Evolutionary conservation across 169 alveolate species (phyloP), one percentile per base, ranked within the genome.

Genomic region (Eimeria brunetti): DNA sequence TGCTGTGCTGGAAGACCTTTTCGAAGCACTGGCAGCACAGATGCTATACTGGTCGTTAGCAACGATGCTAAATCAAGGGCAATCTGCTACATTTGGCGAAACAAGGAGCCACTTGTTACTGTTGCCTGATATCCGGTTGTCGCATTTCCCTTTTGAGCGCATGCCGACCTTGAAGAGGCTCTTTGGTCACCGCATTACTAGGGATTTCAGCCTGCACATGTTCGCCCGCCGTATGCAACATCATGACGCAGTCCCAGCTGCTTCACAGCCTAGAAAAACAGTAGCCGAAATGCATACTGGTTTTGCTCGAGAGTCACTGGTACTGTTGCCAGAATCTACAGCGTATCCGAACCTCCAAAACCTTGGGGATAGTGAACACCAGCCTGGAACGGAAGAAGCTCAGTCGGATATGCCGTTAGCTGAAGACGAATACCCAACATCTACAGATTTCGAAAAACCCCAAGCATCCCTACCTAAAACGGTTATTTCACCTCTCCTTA

Each of bases 151-250:
- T 49, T 86, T 86, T 62, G 93, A 86, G 46, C 44, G 93, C 18
- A 27, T 86, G 84, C 83, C 93, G 33, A 53, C 44, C 30, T 33
- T 86, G 49, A 86, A 41, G 38, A 12, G 93, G 62, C 83, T 86
- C 33, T 86, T 86, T 64, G 93, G 93, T 30, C 56, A 60, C 83
- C 93, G 93, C 67, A 64, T 86, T 64, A 41, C 67, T 2, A 86
- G 93, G 30, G 93, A 86, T 27, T 86, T 86, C 83, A 86, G 93
- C 81, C 33, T 86, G 93, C 93, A 86, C 53, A 86, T 86, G 93
- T 86, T 86, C 46, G 93, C 93, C 22, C 93, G 80, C 46, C 93
- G 93, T 64, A 86, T 86, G 93, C 80, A 86, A 46, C 62, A 41
- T 20, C 78, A 86, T 44, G 93, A 86, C 0, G 24, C 84, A n/a